Conservation (phyloP, 441 rosid genomes). For the Dalechampia spathulata region DNA sequence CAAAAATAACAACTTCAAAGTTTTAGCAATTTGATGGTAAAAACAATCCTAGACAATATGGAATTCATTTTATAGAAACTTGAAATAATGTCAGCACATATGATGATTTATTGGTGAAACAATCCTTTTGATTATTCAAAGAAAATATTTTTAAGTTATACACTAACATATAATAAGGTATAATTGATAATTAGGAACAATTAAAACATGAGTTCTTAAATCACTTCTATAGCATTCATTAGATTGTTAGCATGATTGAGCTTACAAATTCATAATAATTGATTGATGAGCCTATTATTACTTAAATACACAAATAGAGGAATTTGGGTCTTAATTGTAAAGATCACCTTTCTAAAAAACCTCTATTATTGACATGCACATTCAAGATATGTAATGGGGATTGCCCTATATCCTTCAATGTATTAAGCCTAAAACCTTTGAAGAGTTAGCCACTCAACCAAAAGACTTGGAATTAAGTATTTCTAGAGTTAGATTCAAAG, state of each 20-base stretch:
- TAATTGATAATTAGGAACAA: not conserved
- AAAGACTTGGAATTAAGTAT: not conserved
- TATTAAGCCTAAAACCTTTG: no score
- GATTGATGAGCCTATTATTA: no score
- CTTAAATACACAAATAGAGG: not conserved
- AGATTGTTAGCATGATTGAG: not conserved
- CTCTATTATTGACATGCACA: not conserved
- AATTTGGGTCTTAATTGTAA: not conserved
- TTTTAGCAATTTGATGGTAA: not conserved
- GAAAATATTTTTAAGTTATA: not conserved
- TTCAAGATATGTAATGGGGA: not conserved
- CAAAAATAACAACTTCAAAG: not conserved
- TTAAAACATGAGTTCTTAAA: no score
- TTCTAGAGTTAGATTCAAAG: not conserved
- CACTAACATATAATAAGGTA: not conserved
- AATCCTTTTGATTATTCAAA: not conserved
- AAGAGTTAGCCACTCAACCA: not conserved
- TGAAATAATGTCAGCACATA: not conserved
- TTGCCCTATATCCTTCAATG: no score
- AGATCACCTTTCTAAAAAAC: not conserved
- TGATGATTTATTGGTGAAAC: not conserved
- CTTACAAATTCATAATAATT: not conserved
- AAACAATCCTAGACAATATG: no score
- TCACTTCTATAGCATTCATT: not conserved
- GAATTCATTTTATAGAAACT: not conserved